A percentile compares a stretch with the other conserved stretches of the same genome.
These are phyloP conservation scores for Tuber borchii DNA, from an alignment of 495 filamentous ascomycete genomes.

Conservation along the genomic window DNA sequence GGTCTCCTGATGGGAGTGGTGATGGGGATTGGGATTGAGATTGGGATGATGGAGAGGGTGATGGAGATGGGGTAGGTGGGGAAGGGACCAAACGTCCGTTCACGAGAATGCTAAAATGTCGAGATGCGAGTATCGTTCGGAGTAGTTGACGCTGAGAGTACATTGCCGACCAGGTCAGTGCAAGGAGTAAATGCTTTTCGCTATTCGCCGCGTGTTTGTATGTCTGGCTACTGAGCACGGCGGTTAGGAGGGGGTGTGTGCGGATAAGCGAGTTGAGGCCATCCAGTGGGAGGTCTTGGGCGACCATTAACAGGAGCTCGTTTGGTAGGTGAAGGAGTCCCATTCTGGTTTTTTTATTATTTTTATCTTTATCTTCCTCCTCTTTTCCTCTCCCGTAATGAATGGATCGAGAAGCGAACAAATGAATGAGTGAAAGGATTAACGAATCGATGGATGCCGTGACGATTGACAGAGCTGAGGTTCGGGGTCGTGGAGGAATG, in stretches of 20 bases:
- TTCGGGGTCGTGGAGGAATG: background rate
- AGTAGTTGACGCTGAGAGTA: background rate
- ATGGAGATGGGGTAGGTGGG: background rate
- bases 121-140: background rate
- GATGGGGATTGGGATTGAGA: background rate
- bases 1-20: background rate
- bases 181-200: constrained; percentile 1
- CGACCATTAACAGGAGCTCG: constrained; percentile 4
- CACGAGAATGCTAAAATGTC: background rate
- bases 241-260: constrained; percentile 3
- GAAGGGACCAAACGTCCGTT: background rate
- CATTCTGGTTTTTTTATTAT: background rate
- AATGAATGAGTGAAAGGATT: background rate
- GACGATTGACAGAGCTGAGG: background rate
- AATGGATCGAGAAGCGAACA: background rate
- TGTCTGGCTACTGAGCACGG: constrained; percentile 3
- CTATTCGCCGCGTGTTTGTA: background rate
- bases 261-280: constrained; percentile 4
- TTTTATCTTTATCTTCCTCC: background rate
- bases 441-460: background rate
- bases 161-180: constrained; percentile 2
- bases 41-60: background rate
- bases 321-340: constrained; percentile 2
- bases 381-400: background rate
- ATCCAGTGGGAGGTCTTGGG: constrained; percentile 4